Evolutionary conservation across 2,329 filamentous ascomycete species (phyloP), one percentile per base, ranked within the genome.

Genomic region (Alternaria novae-zelandiae): DNA sequence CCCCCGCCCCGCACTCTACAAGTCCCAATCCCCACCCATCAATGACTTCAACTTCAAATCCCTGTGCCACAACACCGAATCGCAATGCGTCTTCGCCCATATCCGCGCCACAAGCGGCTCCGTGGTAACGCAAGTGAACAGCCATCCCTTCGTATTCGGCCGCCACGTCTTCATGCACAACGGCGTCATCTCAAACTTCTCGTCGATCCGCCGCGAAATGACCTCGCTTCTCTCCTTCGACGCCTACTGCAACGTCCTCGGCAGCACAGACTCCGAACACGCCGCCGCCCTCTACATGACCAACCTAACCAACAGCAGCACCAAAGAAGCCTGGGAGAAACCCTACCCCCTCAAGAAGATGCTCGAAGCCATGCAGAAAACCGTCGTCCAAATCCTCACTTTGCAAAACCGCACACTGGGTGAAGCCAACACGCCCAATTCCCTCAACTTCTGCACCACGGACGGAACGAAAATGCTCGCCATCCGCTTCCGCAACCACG

Each of bases 151-250:
- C 71, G 79, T 83, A 28, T 87, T 87, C 56, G 85, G 86, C 13
- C 78, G 85, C 41, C 84, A 86, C 65, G 79, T 80, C 9, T 84
- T 87, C 71, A 87, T 87, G 86, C 86, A 87, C 77, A 87, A 87
- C 68, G 86, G 86, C 2, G 81, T 81, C 15, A 80, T 86, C 32
- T 80, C 81, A 11, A 75, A 82, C 64, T 87, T 87, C 70, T 67
- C 76, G 2, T 65, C 73, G 8, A 83, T 87, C 53, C 81, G 83
- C 28, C 81, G 84, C 9, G 79, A 82, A 23, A 74, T 87, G 63
- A 82, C 79, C 12, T 75, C 80, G 20, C 73, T 83, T 6, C 76
- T 87, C 64, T 80, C 78, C 43, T 81, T 82, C 28, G 83, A 85
- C 54, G 80, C 82, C 1, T 86, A 85, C 67, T 80, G 78, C 55